Evolutionary conservation across 73 alveolate genomes (phyloP), one percentile per base, ranked within the genome.

Genomic region (Paramecium tetraurelia): DNA sequence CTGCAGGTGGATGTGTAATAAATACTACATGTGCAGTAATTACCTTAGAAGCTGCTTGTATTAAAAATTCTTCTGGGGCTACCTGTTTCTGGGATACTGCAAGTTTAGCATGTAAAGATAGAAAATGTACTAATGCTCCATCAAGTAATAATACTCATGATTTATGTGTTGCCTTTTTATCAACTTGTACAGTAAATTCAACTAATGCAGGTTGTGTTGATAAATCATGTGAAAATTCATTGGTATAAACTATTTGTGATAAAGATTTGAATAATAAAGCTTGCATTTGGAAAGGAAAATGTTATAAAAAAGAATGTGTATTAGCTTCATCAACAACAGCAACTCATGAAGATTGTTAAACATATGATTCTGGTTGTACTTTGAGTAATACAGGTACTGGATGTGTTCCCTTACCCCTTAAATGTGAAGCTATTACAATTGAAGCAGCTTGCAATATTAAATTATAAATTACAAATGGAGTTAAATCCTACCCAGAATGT

Each of bases 111-210:
- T 77, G 89, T 43, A 24, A 36, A 16, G 71, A 77, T 77, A 77
- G 22, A 20, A 77, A 22, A 1, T 76, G 89, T 5, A 48, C 44
- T 6, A 77, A 77, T 77, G 89, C 89, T 5, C 72, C 89, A 24
- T 21, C 89, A 8, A 16, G 20, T 43, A 40, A 43, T 21, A 77
- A 0, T 36, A 77, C 72, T 18, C 89, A 77, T 77, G 75, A 77
- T 10, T 36, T 24, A 77, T 77, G 89, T 21, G 31, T 36, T 21
- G 89, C 75, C 29, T 77, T 77, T 43, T 43, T 77, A 46, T 20
- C 50, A 40, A 41, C 89, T 40, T 77, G 89, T 35, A 77, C 89
- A 43, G 69, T 77, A 40, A 43, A 36, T 40, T 77, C 89, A 40
- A 21, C 71, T 5, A 22, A 7, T 22, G 44, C 72, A 11, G 89